Conservation (phyloP, 2,329 filamentous ascomycete genomes). For the Fusarium sp. region DNA sequence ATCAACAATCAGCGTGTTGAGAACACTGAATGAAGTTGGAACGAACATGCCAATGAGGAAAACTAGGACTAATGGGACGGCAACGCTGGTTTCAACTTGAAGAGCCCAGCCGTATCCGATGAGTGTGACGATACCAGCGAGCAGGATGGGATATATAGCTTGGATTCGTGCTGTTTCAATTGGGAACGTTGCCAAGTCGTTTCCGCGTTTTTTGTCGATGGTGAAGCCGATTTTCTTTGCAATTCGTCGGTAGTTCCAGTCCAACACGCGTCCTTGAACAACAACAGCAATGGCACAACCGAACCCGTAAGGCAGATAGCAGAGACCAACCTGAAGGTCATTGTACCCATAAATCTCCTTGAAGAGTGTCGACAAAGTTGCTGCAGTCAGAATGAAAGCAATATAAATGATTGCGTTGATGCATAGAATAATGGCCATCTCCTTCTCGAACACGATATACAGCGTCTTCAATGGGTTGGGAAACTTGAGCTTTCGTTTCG, state of each 20-base stretch:
- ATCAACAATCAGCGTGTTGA: slow-evolving; percentile 73
- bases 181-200: slow-evolving; percentile 63
- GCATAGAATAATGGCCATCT: slow-evolving; percentile 64
- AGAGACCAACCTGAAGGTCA: slow-evolving; percentile 64
- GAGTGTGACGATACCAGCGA: slow-evolving; percentile 63
- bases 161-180: slow-evolving; percentile 67
- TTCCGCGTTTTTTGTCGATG: slow-evolving; percentile 68
- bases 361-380: slow-evolving; percentile 65
- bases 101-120: slow-evolving; percentile 69
- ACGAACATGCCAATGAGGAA: slow-evolving; percentile 68
- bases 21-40: slow-evolving; percentile 71
- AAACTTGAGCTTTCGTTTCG: slow-evolving; percentile 58
- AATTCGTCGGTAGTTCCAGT: slow-evolving; percentile 77
- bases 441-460: slow-evolving; percentile 65
- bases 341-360: slow-evolving; percentile 62
- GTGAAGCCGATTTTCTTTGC: slow-evolving; percentile 70
- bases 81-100: slow-evolving; percentile 61
- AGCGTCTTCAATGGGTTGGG: slow-evolving; percentile 69
- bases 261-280: slow-evolving; percentile 67
- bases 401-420: slow-evolving; percentile 67
- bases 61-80: slow-evolving; percentile 65
- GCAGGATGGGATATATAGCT: slow-evolving; percentile 65
- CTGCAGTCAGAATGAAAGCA: slow-evolving; percentile 65
- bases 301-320: slow-evolving; percentile 65
- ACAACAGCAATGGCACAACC: slow-evolving; percentile 62